phyloP scores from a whole-genome alignment of 176 grass and related monocot species.

The Poa annua region DNA sequence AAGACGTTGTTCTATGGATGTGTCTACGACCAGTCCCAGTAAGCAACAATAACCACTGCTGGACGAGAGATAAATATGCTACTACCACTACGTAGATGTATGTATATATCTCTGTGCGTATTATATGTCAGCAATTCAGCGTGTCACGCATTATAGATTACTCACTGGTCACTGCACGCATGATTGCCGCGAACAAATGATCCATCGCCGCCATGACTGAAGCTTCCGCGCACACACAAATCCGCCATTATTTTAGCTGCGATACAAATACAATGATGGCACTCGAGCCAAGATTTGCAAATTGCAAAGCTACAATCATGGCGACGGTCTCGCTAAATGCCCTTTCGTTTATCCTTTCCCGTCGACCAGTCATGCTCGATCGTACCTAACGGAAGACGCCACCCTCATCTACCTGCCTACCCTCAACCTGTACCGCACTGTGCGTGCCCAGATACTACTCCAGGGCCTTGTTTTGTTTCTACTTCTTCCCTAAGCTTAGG shows the following conservation, averaged over 20 bases:
- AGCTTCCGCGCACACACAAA: background rate
- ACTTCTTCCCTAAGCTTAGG: background rate
- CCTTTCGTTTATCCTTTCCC: background rate
- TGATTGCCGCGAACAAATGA: too few species aligned
- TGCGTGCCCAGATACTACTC: background rate
- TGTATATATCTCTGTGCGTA: too few species aligned
- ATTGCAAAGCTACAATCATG: conserved; percentile 52
- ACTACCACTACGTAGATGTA: too few species aligned
- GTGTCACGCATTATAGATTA: too few species aligned
- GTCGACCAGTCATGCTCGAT: background rate
- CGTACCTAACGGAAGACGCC: conserved; percentile 11
- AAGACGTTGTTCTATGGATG: too few species aligned
- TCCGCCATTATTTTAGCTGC: background rate
- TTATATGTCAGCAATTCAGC: too few species aligned
- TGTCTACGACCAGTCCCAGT: too few species aligned
- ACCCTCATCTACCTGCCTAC: background rate
- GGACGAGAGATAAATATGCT: too few species aligned
- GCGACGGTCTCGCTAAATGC: background rate
- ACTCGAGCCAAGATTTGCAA: conserved; percentile 46
- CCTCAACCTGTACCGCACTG: background rate
- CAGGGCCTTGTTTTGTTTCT: conserved; percentile 9
- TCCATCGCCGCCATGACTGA: background rate
- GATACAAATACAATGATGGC: conserved; percentile 23
- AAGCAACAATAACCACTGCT: too few species aligned
- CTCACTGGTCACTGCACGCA: too few species aligned